Base-by-base conservation (phyloP, 441 rosid species). In the Populus hybrid region DNA sequence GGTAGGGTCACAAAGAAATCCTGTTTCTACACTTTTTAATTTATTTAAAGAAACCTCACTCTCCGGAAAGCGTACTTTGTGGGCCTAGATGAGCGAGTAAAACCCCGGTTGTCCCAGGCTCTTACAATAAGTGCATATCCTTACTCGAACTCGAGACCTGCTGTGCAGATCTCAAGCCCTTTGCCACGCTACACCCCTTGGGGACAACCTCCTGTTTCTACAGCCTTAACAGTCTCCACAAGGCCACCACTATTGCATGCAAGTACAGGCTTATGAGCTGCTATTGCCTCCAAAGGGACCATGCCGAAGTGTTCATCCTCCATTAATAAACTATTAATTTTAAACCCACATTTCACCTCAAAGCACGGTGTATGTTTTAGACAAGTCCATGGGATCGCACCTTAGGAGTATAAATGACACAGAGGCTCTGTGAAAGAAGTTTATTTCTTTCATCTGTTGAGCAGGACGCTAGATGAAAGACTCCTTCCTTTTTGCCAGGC, bases 241-340 rank as follows among this genome's bases (percentile, higher is more conserved):
- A 98, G 99, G 30, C 97, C 97, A 50, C 95, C 98, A 21, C 92
- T 94, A 71, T 89, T 88, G 83, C 95, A 94, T 12, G 99, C 97
- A 70, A 94, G 86, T 9, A 95, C 94, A 1, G 97, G 97, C 78
- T 95, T 95, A 74, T 86, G 71, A 6, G 99, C 94, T 14, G 98
- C 98, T 94, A 90, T 90, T 67, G 98, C 97, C 82, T 95, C 99
- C 82, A 94, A 77, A 3, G 99, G 98, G 76, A 94, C 99, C 69
- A 94, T 95, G 32, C 98, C 99, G 10, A 95, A 92, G 85, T 94
- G 98, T 78, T 95, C 98, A 75, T 91, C 97, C 99, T 95, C 77
- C 80, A 86, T 78, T 10, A 18, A 64, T 38, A 64, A 64, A 79
- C n/a, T 9, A 38, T 23, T 50, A 70, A 32, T 70, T 21, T 24